phyloP scores from a whole-genome alignment of 805 yeast genomes.

The Yarrowia divulgata region DNA sequence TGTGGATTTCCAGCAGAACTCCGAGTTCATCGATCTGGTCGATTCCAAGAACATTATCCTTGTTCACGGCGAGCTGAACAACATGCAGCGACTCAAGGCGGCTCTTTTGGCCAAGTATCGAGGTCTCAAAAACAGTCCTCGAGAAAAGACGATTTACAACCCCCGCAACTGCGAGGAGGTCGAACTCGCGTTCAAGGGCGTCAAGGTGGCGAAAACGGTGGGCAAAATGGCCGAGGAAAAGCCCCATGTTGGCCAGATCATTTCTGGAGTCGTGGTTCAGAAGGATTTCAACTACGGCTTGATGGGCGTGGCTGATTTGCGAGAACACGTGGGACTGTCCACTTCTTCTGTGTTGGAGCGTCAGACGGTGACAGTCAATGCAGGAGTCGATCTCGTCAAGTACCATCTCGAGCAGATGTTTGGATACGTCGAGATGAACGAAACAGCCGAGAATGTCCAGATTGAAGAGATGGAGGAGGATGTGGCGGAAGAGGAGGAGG shows the following conservation, averaged over 20 bases:
- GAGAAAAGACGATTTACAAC: slow-evolving; percentile 88
- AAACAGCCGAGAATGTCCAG: slow-evolving; percentile 54
- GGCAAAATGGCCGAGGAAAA: slow-evolving; percentile 63
- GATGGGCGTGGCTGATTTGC: slow-evolving; percentile 82
- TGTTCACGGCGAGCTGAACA: slow-evolving; percentile 97
- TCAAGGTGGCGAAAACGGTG: slow-evolving; percentile 80
- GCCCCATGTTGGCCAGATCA: slow-evolving; percentile 55
- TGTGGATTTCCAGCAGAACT: slow-evolving; percentile 93
- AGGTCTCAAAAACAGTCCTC: slow-evolving; percentile 79
- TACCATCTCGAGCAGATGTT: slow-evolving; percentile 97
- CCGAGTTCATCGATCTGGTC: slow-evolving; percentile 87
- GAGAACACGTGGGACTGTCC: slow-evolving; percentile 86
- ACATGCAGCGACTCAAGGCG: slow-evolving; percentile 97
- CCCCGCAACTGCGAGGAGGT: slow-evolving; percentile 90
- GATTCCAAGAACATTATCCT: slow-evolving; percentile 85
- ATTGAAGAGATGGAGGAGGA: slow-evolving; percentile 39
- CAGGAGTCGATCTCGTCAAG: slow-evolving; percentile 76
- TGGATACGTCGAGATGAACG: slow-evolving; percentile 73
- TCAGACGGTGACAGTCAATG: slow-evolving; percentile 78
- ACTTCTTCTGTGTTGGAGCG: slow-evolving; percentile 85
- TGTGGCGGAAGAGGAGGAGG: slow-evolving; percentile 49
- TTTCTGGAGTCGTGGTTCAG: slow-evolving; percentile 88
- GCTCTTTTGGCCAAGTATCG: slow-evolving; percentile 89
- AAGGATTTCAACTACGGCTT: slow-evolving; percentile 88
- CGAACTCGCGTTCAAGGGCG: slow-evolving; percentile 77